These are phyloP conservation scores for Acanthamoeba triangularis DNA, from an alignment of 208 protist species.

Conservation along the genomic window DNA sequence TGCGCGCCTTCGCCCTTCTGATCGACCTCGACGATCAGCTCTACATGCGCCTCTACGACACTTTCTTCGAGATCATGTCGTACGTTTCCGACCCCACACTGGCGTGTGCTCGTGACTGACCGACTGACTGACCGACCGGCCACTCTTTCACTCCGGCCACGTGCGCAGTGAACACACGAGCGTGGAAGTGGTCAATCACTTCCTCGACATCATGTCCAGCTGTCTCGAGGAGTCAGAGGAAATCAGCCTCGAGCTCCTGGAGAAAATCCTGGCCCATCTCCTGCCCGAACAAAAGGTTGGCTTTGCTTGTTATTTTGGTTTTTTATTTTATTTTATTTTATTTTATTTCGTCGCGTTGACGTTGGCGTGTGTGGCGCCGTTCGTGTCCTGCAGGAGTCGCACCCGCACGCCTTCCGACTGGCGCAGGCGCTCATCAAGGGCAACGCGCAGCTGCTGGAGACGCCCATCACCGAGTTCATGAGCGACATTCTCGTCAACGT, in stretches of 20 bases:
- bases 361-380: not conserved
- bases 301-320: too few species aligned
- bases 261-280: constrained; percentile 32
- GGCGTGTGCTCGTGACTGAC: not conserved
- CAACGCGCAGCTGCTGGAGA: constrained; percentile 18
- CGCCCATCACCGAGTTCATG: constrained; percentile 48
- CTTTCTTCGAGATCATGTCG: constrained; percentile 41
- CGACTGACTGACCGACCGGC: not conserved
- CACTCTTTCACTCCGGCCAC: not conserved
- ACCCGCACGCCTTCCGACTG: not conserved
- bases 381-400: not conserved
- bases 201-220: constrained; percentile 54
- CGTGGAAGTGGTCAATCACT: constrained; percentile 26
- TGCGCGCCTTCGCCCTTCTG: constrained; percentile 36
- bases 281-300: constrained; percentile 46
- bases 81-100: not conserved
- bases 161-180: not conserved
- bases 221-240: constrained; percentile 52
- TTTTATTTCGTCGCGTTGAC: not conserved
- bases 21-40: constrained; percentile 49
- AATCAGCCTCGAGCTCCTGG: constrained; percentile 41
- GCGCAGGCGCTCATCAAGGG: constrained; percentile 54
- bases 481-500: constrained; percentile 35
- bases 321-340: not conserved
- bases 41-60: constrained; percentile 43